Base-by-base conservation (phyloP, 768 basidiomycete genomes). In the Pleurotus ostreatus region DNA sequence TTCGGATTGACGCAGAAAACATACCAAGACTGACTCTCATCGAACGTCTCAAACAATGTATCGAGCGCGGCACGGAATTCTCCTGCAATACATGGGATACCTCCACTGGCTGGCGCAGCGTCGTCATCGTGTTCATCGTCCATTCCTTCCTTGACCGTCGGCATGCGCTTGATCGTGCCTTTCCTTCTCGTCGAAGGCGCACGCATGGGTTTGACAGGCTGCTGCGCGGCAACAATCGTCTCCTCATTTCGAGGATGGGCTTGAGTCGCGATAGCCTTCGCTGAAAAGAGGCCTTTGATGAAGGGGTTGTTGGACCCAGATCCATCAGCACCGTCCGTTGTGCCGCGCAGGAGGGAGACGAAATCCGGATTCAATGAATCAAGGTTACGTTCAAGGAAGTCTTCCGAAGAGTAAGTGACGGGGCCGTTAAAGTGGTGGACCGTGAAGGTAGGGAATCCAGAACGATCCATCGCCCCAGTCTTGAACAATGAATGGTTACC, bases 1-100 rank as follows among this genome's bases (percentile, higher is more conserved):
- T 98, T 99, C 3, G 95, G 94, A 67, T 90, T 94, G 62, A 98
- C 71, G 65, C 94, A 97, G 71, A 96, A 92, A 15, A 97, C 80
- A 63, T 86, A 89, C 94, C 94, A 98, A 1, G 84, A 74, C 71
- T 94, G 89, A 13, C 92, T 89, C 63, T 97, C 95, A 54, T 89
- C 86, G 22, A 98, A 75, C 1, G 93, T 94, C 60, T 89, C 83
- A 61, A 98, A 90, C 13, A 97, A 78, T 0, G 86, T 89, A 64
- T 94, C 88, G 49, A 97, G 72, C 4, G 94, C 91, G 0, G 85
- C 71, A 62, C 85, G 83, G 78, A 97, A 93, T 70, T 95, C 92
- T 53, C 94, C 91, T 1, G 93, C 86, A 5, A 96, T 85, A 62
- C 93, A 94, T 0, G 89, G 86, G 22, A 68, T 67, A 11, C 74